phyloP scores from a whole-genome alignment of 108 stramenopile species.

The Cyclotella kingstonii region DNA sequence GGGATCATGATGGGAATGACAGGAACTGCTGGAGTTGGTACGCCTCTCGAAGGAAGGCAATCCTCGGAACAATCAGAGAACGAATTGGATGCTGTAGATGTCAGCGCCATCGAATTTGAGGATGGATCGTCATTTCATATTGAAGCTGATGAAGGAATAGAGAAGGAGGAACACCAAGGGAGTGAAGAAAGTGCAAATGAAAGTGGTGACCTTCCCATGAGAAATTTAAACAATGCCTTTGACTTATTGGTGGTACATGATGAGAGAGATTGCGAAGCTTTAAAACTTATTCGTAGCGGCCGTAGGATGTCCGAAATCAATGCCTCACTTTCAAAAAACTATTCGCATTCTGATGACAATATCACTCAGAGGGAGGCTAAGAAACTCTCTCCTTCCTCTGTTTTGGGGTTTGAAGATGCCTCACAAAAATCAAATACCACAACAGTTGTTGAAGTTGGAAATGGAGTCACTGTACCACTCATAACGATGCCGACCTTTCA shows the following conservation, averaged over 20 bases:
- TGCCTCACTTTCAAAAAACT: too few relatives aligned
- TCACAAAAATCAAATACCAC: neutral
- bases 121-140: neutral
- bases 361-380: conserved; percentile 4
- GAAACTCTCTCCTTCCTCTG: conserved; percentile 32
- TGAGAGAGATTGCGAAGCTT: neutral
- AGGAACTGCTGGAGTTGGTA: neutral
- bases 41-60: neutral
- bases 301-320: too few relatives aligned
- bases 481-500: conserved; percentile 48
- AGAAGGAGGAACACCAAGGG: neutral
- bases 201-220: conserved; percentile 9
- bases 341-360: too few relatives aligned
- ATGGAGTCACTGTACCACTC: conserved; percentile 22
- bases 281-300: neutral
- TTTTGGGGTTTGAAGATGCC: conserved; percentile 10
- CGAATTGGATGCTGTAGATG: conserved; percentile 10
- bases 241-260: conserved; percentile 17
- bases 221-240: conserved; percentile 38
- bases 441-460: conserved; percentile 10
- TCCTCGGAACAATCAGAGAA: neutral
- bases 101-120: conserved; percentile 28
- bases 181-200: neutral
- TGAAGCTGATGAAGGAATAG: neutral
- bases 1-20: too few relatives aligned